A percentile compares a stretch with the other conserved stretches of the same genome.
Evolutionary conservation across 139 green algal species (phyloP).

Genomic region (Marvania coccoides): DNA sequence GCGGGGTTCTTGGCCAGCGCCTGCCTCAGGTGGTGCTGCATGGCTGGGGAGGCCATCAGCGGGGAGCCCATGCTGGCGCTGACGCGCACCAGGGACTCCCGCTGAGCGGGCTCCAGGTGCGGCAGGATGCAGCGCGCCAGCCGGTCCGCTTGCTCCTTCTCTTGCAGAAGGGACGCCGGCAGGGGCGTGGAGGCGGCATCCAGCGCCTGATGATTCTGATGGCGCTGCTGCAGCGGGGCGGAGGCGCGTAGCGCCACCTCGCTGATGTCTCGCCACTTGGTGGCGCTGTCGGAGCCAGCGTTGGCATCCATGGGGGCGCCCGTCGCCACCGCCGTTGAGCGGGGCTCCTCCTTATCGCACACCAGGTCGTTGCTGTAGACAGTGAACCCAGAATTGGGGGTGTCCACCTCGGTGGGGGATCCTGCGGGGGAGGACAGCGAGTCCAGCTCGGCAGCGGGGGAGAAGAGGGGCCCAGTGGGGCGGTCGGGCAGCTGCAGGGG

Average conservation of each 20-base stretch:
- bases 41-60: background rate
- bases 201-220: background rate
- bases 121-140: constrained; percentile 13
- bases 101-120: constrained; percentile 1
- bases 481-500: background rate
- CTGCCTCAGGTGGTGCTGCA: constrained; percentile 1
- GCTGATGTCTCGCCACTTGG: background rate
- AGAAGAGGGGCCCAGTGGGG: background rate
- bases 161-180: background rate
- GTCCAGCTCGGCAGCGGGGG: background rate
- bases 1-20: background rate
- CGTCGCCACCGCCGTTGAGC: background rate
- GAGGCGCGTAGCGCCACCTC: no score
- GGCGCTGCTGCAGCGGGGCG: no score
- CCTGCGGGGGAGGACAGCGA: background rate
- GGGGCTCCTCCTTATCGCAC: no score
- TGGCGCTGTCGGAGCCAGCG: background rate
- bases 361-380: constrained; percentile 29
- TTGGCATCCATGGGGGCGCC: background rate
- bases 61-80: constrained; percentile 21
- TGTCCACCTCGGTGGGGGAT: background rate
- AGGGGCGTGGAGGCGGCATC: background rate
- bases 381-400: constrained; percentile 25
- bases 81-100: constrained; percentile 21
- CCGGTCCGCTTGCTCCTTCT: background rate